Evolutionary conservation across 805 yeast species (phyloP).

Genomic region (Alloascoidea africana): DNA sequence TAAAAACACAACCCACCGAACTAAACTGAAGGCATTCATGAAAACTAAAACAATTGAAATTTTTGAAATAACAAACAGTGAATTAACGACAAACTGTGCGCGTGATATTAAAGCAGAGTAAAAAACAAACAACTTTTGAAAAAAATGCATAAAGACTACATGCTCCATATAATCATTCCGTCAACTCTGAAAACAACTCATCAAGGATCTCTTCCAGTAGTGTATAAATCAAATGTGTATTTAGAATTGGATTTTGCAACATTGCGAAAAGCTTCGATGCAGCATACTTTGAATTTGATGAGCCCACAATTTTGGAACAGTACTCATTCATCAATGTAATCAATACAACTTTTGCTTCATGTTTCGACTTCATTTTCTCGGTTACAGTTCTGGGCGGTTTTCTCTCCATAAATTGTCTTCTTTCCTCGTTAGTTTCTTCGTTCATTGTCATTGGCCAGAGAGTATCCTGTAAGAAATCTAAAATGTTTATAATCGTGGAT

Average conservation of each 20-base stretch:
- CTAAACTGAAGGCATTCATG: no score
- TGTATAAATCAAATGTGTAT: constrained; percentile 44
- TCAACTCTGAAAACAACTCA: constrained; percentile 26
- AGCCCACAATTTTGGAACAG: constrained; percentile 63
- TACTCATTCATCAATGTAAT: constrained; percentile 45
- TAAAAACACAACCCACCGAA: no score
- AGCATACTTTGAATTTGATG: constrained; percentile 46
- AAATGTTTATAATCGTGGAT: constrained; percentile 26
- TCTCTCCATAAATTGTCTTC: constrained; percentile 6
- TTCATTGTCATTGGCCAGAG: constrained; percentile 14
- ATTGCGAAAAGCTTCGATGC: constrained; percentile 41
- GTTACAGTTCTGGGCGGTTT: constrained; percentile 24
- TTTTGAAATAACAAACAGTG: no score
- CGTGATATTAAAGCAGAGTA: no score
- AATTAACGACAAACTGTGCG: no score
- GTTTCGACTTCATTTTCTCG: constrained; percentile 36
- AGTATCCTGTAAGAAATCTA: constrained; percentile 16
- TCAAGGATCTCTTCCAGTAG: constrained; percentile 41
- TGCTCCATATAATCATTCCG: not conserved
- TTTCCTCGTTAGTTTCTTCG: constrained; percentile 5
- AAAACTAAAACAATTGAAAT: no score
- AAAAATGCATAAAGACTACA: no score
- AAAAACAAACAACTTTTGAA: no score
- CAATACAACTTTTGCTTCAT: constrained; percentile 43
- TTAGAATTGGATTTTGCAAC: constrained; percentile 61